Conservation (phyloP, 768 basidiomycete genomes). For the Rubroboletus satanas region DNA sequence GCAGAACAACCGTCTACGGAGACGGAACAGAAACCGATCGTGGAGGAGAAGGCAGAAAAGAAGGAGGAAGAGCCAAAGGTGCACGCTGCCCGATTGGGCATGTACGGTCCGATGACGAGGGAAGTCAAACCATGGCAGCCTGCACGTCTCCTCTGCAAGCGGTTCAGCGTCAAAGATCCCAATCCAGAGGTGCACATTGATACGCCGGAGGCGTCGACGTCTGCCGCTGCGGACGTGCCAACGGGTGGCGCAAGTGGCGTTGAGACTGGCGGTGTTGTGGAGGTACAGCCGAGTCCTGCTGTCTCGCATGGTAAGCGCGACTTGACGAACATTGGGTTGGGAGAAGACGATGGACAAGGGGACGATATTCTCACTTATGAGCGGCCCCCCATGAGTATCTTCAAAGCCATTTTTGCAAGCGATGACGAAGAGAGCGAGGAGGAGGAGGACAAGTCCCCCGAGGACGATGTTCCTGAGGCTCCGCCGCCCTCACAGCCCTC, state of each 20-base stretch:
- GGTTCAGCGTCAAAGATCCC: slow-evolving; percentile 90
- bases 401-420: slow-evolving; percentile 97
- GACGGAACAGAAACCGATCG: slow-evolving; percentile 39
- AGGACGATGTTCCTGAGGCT: slow-evolving; percentile 1
- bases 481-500: slow-evolving; percentile 9
- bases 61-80: slow-evolving; percentile 72
- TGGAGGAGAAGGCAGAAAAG: slow-evolving; percentile 35
- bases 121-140: slow-evolving; percentile 76
- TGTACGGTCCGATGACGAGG: slow-evolving; percentile 88
- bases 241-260: background rate
- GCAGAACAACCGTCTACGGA: slow-evolving; percentile 35
- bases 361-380: slow-evolving; percentile 84
- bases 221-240: slow-evolving; percentile 14
- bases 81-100: slow-evolving; percentile 78
- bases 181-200: slow-evolving; percentile 50
- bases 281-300: background rate
- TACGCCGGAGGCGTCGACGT: slow-evolving; percentile 23
- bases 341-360: slow-evolving; percentile 90
- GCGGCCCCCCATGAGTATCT: slow-evolving; percentile 86
- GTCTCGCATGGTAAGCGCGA: slow-evolving; percentile 42
- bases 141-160: slow-evolving; percentile 81
- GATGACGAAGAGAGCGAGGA: slow-evolving; percentile 85
- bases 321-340: slow-evolving; percentile 80
- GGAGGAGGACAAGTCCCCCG: slow-evolving; percentile 40
- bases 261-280: background rate